phyloP scores from a whole-genome alignment of 2,329 filamentous ascomycete genomes.

The Decorospora gaudefroyi region DNA sequence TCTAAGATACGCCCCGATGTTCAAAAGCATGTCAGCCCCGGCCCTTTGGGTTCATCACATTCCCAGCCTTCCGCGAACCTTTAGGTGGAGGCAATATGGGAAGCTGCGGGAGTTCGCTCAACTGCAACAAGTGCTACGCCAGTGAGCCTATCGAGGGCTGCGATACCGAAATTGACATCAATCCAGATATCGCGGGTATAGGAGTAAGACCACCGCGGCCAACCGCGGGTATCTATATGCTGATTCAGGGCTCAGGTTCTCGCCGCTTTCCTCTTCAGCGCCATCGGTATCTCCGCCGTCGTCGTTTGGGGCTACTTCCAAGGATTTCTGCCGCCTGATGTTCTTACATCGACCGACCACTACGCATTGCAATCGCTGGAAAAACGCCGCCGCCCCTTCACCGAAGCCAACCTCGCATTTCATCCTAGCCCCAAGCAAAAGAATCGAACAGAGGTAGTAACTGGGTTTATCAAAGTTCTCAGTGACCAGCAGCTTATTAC shows the following conservation, averaged over 20 bases:
- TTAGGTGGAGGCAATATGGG: conserved; percentile 2
- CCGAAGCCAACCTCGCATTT: not conserved
- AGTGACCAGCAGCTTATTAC: conserved; percentile 15
- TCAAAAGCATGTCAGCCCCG: no score
- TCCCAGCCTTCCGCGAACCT: no score
- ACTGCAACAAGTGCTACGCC: conserved; percentile 12
- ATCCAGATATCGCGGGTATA: not conserved
- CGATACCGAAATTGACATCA: not conserved
- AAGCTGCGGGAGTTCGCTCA: conserved; percentile 9
- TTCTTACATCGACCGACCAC: not conserved
- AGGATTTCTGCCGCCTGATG: not conserved
- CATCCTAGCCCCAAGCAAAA: not conserved
- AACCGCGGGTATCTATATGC: not conserved
- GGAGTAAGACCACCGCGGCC: not conserved
- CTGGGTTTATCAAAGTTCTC: conserved; percentile 4
- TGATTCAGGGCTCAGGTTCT: not conserved
- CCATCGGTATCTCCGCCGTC: not conserved
- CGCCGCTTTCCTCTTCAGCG: not conserved
- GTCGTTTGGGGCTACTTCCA: not conserved
- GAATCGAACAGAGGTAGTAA: not conserved
- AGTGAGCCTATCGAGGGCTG: not conserved
- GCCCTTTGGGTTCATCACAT: no score
- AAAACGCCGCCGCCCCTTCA: not conserved
- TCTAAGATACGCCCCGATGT: no score
- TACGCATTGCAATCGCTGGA: not conserved